These are phyloP conservation scores for Trypanosoma lewisi DNA, from an alignment of 208 protist species.

Conservation along the genomic window DNA sequence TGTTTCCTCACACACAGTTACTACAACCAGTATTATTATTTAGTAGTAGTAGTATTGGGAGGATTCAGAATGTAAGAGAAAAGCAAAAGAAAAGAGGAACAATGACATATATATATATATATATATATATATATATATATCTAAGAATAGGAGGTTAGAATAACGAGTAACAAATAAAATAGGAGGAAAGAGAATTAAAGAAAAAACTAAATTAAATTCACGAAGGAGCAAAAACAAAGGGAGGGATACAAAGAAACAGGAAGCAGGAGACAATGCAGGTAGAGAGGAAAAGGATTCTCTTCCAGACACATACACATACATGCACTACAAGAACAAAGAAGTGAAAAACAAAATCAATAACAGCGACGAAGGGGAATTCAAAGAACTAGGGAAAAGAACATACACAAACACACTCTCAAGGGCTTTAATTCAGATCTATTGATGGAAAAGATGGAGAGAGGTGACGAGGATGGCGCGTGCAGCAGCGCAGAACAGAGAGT, in stretches of 20 bases:
- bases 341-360: no score
- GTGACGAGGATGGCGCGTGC: background rate
- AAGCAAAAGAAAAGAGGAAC: background rate
- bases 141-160: slow-evolving; percentile 10
- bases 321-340: slow-evolving; percentile 9
- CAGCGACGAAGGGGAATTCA: no score
- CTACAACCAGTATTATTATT: no score
- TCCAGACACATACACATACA: slow-evolving; percentile 5
- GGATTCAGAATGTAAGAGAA: background rate
- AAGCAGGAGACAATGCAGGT: slow-evolving; percentile 10
- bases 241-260: slow-evolving; percentile 7
- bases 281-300: slow-evolving; percentile 9
- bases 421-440: no score
- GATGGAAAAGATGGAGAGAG: background rate
- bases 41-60: no score
- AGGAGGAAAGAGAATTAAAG: slow-evolving; percentile 18
- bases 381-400: background rate
- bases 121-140: background rate
- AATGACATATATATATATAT: background rate
- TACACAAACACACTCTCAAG: no score
- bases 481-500: no score
- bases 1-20: no score
- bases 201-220: no score
- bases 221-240: slow-evolving; percentile 11
- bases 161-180: background rate